Conservation (phyloP, 2,329 filamentous ascomycete genomes). For the Elsinoe perseae region DNA sequence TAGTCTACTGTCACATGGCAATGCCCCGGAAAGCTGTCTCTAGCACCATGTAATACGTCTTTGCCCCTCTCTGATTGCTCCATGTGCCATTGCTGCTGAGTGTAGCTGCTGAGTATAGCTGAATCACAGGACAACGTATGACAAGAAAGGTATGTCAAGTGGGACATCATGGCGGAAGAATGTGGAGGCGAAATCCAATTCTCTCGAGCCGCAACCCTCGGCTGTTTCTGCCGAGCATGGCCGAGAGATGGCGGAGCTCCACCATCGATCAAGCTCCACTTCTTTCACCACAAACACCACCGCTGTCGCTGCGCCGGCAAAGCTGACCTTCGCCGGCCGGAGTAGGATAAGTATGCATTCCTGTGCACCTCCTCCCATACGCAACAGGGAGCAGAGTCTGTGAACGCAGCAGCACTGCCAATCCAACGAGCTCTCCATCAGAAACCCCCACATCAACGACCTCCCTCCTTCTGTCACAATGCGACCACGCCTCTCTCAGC, state of each 20-base stretch:
- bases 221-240: background rate
- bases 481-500: background rate
- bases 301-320: background rate
- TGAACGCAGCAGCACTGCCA: background rate
- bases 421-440: background rate
- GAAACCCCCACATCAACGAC: background rate
- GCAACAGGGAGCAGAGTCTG: background rate
- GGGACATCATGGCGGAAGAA: no score
- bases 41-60: no score
- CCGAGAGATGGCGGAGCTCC: constrained; percentile 10
- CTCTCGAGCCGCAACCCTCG: no score
- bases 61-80: no score
- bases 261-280: background rate
- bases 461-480: background rate
- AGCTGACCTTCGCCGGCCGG: constrained; percentile 8
- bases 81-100: no score
- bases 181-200: no score
- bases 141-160: no score
- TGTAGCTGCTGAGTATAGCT: no score
- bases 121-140: no score
- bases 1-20: no score
- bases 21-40: no score
- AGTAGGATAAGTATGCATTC: background rate
- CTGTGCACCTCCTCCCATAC: background rate
- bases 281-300: background rate